Percentiles rank a stretch among this genome's conserved stretches.
Evolutionary conservation across 306 rosid species (phyloP).

Genomic region (Vicia villosa): DNA sequence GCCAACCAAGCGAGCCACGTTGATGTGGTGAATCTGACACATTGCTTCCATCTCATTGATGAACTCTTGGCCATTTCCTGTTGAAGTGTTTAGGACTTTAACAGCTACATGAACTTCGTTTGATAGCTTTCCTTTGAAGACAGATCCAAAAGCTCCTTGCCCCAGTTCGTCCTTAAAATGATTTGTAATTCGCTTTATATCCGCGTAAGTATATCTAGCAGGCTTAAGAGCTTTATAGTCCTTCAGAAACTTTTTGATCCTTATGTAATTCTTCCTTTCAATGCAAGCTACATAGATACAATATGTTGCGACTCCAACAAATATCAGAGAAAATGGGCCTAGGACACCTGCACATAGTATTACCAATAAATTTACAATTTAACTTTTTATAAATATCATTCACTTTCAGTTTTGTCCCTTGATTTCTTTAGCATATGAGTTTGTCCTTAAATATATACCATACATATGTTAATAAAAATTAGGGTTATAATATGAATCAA

Average conservation of each 20-base stretch:
- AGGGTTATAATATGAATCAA: too few relatives aligned
- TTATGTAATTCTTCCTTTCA: slow-evolving; percentile 21
- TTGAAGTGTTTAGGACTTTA: slow-evolving; percentile 33
- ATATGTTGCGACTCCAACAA: not conserved
- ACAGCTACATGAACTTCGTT: slow-evolving; percentile 36
- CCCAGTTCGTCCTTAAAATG: slow-evolving; percentile 41
- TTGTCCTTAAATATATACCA: too few relatives aligned
- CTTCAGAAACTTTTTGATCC: slow-evolving; percentile 33
- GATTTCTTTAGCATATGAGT: too few relatives aligned
- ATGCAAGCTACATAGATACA: not conserved
- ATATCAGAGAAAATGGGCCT: slow-evolving; percentile 2
- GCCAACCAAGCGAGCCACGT: slow-evolving; percentile 30
- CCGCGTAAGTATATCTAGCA: slow-evolving; percentile 37
- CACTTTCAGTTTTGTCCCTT: too few relatives aligned
- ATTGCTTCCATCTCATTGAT: slow-evolving; percentile 48
- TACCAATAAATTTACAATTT: not conserved
- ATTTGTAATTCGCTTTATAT: slow-evolving; percentile 43
- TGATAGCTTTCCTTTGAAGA: slow-evolving; percentile 38
- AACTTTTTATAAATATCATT: not conserved
- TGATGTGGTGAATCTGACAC: slow-evolving; percentile 45
- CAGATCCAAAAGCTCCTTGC: slow-evolving; percentile 34
- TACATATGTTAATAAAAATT: too few relatives aligned
- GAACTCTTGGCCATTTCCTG: slow-evolving; percentile 42
- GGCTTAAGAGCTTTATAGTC: slow-evolving; percentile 39
- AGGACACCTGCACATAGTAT: slow-evolving; percentile 28